Base-by-base conservation (phyloP, 495 filamentous ascomycete genomes). In the Penicillium dipodomyicola region DNA sequence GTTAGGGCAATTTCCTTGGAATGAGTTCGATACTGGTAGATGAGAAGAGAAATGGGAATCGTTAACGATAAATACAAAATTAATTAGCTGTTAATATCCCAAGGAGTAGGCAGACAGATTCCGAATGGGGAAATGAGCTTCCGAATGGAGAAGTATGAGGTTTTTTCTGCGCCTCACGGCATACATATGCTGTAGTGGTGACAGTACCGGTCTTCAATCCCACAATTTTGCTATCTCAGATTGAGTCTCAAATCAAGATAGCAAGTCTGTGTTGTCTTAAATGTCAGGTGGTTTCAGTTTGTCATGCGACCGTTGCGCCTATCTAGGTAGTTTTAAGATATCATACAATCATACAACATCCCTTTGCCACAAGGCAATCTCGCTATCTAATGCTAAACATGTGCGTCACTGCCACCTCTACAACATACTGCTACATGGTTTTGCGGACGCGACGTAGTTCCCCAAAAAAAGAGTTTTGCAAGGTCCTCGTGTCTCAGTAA, bases 401-500 rank as follows among this genome's bases (percentile, higher is more conserved):
- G 14, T 35, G 51, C 7, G 1, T 23, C 52, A 54, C 30, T 54
- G 43, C 52, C 42, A 54, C 52, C 37, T 11, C 30, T 12, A n/a
- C 23, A 42, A 19, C 32, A 23, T 41, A 27, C 17, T 32, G 22
- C 22, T 23, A 23, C 3, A 8, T 37, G 30, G 40, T 37, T 45
- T 35, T 39, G 44, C 52, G 52, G 41, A 45, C 42, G 43, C 43
- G 20, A 44, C 52, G 6, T 20, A 45, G 30, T 22, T 22, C 40
- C 52, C 1, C 1, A 46, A 45, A n/a, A 15, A 14, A n/a, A 44
- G 19, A 35, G 1, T 14, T 8, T 30, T 17, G 17, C 40, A 43
- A 39, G 52, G 52, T 54, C 42, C 41, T 39, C 22, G 20, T 54
- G 52, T 54, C 52, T 54, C 41, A 27, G 19, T 17, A 37, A 11